phyloP scores from a whole-genome alignment of 2,329 filamentous ascomycete genomes.

The Trichoderma atroviride region DNA sequence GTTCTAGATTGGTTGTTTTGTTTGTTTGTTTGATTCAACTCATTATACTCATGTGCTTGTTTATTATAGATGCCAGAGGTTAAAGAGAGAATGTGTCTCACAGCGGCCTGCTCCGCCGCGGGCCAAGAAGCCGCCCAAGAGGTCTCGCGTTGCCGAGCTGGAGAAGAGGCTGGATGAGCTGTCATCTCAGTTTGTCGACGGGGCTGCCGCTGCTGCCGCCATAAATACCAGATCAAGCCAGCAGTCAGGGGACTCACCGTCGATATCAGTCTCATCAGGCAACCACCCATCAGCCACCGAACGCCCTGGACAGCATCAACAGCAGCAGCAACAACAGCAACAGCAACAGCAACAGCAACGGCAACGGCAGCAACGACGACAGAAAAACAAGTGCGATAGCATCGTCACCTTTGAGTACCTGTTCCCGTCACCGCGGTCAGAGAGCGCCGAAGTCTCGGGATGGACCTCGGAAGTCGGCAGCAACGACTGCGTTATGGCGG shows the following conservation, averaged over 20 bases:
- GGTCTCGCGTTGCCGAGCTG: slow-evolving; percentile 54
- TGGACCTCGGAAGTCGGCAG: slow-evolving; percentile 19
- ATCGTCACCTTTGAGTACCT: slow-evolving; percentile 40
- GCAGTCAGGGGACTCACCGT: background rate
- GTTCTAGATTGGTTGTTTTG: background rate
- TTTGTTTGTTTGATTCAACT: background rate
- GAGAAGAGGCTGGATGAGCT: slow-evolving; percentile 55
- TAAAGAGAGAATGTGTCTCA: slow-evolving; percentile 51
- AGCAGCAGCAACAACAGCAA: slow-evolving; percentile 12
- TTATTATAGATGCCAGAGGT: slow-evolving; percentile 48
- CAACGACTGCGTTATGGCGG: background rate
- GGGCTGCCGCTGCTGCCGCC: slow-evolving; percentile 19
- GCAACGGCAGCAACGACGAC: slow-evolving; percentile 2
- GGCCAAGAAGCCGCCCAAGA: slow-evolving; percentile 50
- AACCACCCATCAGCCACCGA: slow-evolving; percentile 4
- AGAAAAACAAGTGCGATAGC: slow-evolving; percentile 10
- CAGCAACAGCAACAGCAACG: background rate
- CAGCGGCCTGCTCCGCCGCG: slow-evolving; percentile 53
- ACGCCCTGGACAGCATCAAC: slow-evolving; percentile 7
- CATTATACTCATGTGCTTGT: background rate
- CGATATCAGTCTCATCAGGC: background rate
- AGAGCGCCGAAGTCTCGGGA: slow-evolving; percentile 29
- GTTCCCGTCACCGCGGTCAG: slow-evolving; percentile 39
- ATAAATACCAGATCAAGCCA: background rate
- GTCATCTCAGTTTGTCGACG: slow-evolving; percentile 47